Evolutionary conservation across 352 stramenopile genomes (phyloP), one percentile per base, ranked within the genome.

Genomic region (Pythium periplocum): DNA sequence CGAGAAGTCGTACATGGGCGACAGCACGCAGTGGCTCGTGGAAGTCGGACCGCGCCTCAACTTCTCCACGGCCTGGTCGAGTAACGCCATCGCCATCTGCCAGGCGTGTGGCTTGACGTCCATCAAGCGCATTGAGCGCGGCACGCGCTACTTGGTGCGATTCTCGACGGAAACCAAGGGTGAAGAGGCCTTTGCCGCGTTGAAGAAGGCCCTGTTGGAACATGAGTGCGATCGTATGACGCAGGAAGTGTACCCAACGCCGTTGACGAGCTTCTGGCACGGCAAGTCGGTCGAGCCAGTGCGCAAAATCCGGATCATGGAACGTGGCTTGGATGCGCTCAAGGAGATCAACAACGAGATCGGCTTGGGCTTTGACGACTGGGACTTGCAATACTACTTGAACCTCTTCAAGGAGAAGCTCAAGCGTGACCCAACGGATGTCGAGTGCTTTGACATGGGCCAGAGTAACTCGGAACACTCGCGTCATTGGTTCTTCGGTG

Each of bases 401-500:
- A 82, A 95, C 34, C 78, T 99, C 11, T 99, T 96, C 66, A 83
- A 97, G 75, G 85, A 99, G 62, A 98, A 98, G 76, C 79, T 99
- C 41, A 72, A 84, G 39, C 86, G 97, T 38, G 87, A 99, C 73
- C 97, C 97, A 46, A 99, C 97, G 4, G 96, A 99, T 72, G 97
- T 99, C 46, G 97, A 99, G 81, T 98, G 96, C 66, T 99, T 99
- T 68, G 97, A 99, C 73, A 98, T 99, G 88, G 94, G 94, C 11
- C 95, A 98, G 73, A 94, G 75, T 54, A 99, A 99, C 83, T 98
- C 94, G 49, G 97, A 99, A 73, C 97, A 99, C 81, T 99, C 95
- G 45, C 92, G 97, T 47, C 97, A 99, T 66, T 99, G 97, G 96
- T 99, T 99, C 76, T 99, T 99, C 64, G 90, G 92, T 42, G 97